Conservation (phyloP, 129 eudicot genomes). For the carrot (Daucus carota) region DNA sequence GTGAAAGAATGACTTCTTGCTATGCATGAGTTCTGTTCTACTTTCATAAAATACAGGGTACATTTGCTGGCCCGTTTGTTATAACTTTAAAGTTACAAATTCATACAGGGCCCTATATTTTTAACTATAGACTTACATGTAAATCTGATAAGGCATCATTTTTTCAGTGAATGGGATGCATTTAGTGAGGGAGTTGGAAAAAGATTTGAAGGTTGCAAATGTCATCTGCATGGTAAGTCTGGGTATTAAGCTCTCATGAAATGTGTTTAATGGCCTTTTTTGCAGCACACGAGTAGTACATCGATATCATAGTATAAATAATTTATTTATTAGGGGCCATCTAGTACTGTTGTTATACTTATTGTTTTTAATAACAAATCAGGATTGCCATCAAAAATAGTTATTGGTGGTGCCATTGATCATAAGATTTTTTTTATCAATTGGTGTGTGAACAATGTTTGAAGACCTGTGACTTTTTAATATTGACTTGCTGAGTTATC, state of each 20-base stretch:
- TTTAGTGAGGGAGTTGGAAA: constrained; percentile 86
- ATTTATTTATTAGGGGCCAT: not conserved
- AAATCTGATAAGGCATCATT: constrained; percentile 1
- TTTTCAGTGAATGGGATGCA: constrained; percentile 89
- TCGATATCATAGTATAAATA: not conserved
- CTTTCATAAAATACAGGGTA: not conserved
- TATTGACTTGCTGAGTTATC: not conserved
- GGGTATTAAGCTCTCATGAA: constrained; percentile 30
- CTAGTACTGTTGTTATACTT: not conserved
- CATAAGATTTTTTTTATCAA: constrained; percentile 7
- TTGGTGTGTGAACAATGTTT: constrained; percentile 67
- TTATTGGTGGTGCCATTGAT: not conserved
- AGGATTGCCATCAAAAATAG: not conserved
- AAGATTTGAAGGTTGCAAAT: constrained; percentile 91
- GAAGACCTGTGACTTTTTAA: constrained; percentile 35
- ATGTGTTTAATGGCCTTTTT: constrained; percentile 10
- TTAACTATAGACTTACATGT: not conserved
- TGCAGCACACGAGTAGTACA: constrained; percentile 12
- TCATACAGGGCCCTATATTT: too few relatives aligned
- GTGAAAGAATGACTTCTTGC: not conserved
- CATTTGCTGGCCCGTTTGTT: not conserved
- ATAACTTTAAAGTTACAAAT: not conserved
- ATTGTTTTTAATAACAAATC: not conserved
- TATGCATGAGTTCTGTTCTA: not conserved
- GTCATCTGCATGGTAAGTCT: constrained; percentile 93